These are phyloP conservation scores for Trypethelium eluteriae DNA, from an alignment of 495 filamentous ascomycete genomes.

Conservation along the genomic window DNA sequence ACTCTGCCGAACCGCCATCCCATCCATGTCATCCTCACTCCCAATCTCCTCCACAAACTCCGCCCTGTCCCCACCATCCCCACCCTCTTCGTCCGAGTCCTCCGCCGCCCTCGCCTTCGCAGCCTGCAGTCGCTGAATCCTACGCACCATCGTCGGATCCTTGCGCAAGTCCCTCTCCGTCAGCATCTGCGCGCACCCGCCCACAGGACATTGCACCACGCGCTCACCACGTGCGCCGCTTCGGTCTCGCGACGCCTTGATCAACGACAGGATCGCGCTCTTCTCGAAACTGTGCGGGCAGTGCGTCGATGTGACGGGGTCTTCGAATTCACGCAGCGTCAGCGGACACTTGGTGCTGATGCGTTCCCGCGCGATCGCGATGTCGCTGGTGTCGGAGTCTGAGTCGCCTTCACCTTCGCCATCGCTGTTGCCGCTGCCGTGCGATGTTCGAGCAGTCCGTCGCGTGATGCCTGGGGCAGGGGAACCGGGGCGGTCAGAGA, in stretches of 20 bases:
- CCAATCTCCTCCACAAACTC: conserved; percentile 18
- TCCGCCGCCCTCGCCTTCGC: conserved; percentile 31
- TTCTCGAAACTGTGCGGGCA: conserved; percentile 83
- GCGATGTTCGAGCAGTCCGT: not conserved
- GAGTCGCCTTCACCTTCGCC: conserved; percentile 30
- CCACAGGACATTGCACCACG: conserved; percentile 36
- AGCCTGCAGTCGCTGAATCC: conserved; percentile 35
- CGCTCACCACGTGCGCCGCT: conserved; percentile 25
- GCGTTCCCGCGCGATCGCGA: conserved; percentile 61
- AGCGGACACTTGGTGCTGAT: conserved; percentile 72
- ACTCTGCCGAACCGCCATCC: not conserved
- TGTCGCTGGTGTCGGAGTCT: conserved; percentile 57
- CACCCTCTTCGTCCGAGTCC: conserved; percentile 31
- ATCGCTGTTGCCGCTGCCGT: conserved; percentile 17
- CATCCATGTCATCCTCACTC: not conserved
- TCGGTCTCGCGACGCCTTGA: conserved; percentile 36
- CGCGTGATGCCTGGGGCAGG: conserved; percentile 34
- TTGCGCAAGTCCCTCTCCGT: conserved; percentile 32
- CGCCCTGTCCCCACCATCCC: conserved; percentile 29
- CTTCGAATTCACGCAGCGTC: conserved; percentile 62
- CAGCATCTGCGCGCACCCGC: conserved; percentile 37
- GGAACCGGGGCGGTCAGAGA: conserved; percentile 37
- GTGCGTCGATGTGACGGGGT: conserved; percentile 66
- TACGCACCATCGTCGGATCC: conserved; percentile 35
- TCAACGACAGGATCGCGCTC: conserved; percentile 58